Evolutionary conservation across 148 eudicot species (phyloP), one percentile per base, ranked within the genome.

Genomic region (Silene latifolia): DNA sequence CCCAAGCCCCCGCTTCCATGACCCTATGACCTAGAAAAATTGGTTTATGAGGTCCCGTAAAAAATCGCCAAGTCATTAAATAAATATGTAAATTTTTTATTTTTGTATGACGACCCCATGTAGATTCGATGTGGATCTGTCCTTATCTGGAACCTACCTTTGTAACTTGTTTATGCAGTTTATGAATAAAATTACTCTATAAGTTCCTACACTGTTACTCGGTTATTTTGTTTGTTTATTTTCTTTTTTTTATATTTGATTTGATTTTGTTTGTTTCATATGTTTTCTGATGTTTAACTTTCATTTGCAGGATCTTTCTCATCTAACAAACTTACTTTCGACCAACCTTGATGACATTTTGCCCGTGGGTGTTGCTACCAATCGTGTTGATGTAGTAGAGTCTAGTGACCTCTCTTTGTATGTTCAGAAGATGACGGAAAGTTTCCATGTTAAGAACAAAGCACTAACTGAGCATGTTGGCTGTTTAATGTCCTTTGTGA

Each of bases 281-380:
- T 75, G 72, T 46, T 72, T 27, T 47, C 29, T 59, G 56, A 46
- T 42, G 19, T 63, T 63, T 75, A 69, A 72, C 80, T 81, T 79
- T 57, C 79, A 63, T 79, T 82, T 77, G 32, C 87, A 95, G 98
- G 97, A 84, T 74, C 77, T 80, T 63, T 79, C 80, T 58, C 61
- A 46, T 58, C 35, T 85, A 21, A 51, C 80, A 69, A 82, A 82
- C 80, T 69, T 72, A 35, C 77, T 88, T 54, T 79, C 87, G 76
- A 72, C 81, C 67, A 80, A 27, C 69, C 18, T 81, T 63, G 86
- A 82, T 71, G 67, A 76, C 66, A 75, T 81, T 73, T 71, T 74
- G 73, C 78, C 81, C 69, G 56, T 75, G 74, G 85, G 82, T 73
- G 66, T 63, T 78, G 76, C 29, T 67, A 72, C 79, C 73, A 81